phyloP scores from a whole-genome alignment of 306 rosid genomes.

The Urtica urens region DNA sequence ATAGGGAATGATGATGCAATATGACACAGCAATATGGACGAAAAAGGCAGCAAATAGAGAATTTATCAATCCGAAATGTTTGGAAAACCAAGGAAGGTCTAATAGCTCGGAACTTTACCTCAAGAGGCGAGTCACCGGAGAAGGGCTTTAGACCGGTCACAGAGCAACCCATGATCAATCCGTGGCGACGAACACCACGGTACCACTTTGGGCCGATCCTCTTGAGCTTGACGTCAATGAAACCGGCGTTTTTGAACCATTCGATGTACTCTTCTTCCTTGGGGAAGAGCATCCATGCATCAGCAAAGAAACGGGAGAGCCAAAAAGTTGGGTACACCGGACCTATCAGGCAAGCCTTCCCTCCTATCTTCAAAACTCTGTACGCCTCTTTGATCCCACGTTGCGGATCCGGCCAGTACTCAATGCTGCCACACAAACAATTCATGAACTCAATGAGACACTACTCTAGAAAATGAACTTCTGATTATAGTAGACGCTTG shows the following conservation, averaged over 20 bases:
- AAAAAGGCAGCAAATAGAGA: too few relatives aligned
- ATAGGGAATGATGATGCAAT: too few relatives aligned
- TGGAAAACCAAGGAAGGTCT: too few relatives aligned
- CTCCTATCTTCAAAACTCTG: slow-evolving; percentile 83
- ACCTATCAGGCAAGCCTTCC: slow-evolving; percentile 81
- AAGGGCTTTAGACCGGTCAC: slow-evolving; percentile 85
- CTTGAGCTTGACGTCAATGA: slow-evolving; percentile 60
- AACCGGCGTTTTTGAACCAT: slow-evolving; percentile 84
- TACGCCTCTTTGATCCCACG: slow-evolving; percentile 93
- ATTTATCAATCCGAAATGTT: too few relatives aligned
- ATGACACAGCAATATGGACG: too few relatives aligned
- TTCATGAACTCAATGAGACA: slow-evolving; percentile 8
- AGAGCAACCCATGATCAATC: slow-evolving; percentile 93
- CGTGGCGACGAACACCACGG: slow-evolving; percentile 89
- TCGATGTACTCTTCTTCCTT: slow-evolving; percentile 92
- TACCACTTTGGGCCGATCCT: slow-evolving; percentile 97
- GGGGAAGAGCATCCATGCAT: slow-evolving; percentile 95
- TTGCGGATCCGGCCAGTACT: slow-evolving; percentile 97
- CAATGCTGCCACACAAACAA: slow-evolving; percentile 48
- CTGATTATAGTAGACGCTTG: too few relatives aligned
- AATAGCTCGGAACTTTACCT: too few relatives aligned
- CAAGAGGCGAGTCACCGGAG: slow-evolving; percentile 85
- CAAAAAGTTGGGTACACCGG: slow-evolving; percentile 86
- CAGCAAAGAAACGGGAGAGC: slow-evolving; percentile 93
- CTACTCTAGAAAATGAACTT: too few relatives aligned